phyloP scores from a whole-genome alignment of 345 rosid species.

The Citrus medica region DNA sequence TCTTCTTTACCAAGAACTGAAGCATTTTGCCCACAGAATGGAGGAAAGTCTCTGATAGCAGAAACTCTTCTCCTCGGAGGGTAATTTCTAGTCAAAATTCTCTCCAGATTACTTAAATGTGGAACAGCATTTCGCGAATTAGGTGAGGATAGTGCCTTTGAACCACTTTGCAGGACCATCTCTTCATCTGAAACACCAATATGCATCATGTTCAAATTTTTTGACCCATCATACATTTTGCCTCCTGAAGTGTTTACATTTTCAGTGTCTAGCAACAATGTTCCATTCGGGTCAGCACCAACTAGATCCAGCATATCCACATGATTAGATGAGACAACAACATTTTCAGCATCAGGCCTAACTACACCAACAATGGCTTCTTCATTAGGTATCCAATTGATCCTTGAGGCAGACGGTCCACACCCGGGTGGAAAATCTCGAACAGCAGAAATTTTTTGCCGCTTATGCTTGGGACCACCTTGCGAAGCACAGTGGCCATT shows the following conservation, averaged over 20 bases:
- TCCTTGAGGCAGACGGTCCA: conserved; percentile 24
- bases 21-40: conserved; percentile 44
- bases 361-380: conserved; percentile 4
- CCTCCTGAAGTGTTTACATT: neutral
- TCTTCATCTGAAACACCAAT: conserved; percentile 11
- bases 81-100: conserved; percentile 24
- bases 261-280: conserved; percentile 10
- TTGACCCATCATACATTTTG: conserved; percentile 7
- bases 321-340: neutral
- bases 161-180: neutral
- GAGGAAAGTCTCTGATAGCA: conserved; percentile 55
- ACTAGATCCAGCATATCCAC: conserved; percentile 6
- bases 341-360: conserved; percentile 9
- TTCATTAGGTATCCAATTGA: conserved; percentile 6
- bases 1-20: conserved; percentile 13
- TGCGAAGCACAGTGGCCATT: conserved; percentile 25
- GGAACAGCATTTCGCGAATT: neutral
- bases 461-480: conserved; percentile 35
- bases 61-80: conserved; percentile 46
- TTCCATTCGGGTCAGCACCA: neutral
- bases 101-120: conserved; percentile 8
- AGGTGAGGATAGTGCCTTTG: neutral
- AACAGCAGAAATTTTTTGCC: conserved; percentile 36
- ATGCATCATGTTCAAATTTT: conserved; percentile 11
- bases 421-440: conserved; percentile 55